Conservation (phyloP, 2,329 filamentous ascomycete species). For the Teratosphaeriaceae sp. region DNA sequence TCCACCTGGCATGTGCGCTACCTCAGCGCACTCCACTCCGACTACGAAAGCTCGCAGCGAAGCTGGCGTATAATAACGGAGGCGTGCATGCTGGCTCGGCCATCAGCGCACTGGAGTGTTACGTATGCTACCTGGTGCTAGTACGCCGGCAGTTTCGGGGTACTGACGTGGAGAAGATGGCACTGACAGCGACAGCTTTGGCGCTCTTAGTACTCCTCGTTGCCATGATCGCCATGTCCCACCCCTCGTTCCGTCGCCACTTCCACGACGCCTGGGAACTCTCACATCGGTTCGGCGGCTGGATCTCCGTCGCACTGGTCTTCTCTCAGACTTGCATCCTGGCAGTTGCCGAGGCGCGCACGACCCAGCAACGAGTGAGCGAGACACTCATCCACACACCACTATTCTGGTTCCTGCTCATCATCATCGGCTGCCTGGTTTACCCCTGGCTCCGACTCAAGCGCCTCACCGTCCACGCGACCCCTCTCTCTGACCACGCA, state of each 20-base stretch:
- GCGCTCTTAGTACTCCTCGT: conserved; percentile 55
- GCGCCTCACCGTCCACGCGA: conserved; percentile 57
- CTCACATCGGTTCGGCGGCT: conserved; percentile 67
- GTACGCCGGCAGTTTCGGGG: conserved; percentile 21
- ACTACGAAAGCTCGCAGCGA: conserved; percentile 31
- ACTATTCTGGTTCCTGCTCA: conserved; percentile 60
- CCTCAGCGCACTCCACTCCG: conserved; percentile 29
- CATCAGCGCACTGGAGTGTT: conserved; percentile 38
- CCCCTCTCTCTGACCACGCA: conserved; percentile 65
- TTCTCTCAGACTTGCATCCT: conserved; percentile 57
- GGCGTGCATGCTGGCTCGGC: conserved; percentile 35
- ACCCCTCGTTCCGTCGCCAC: conserved; percentile 56
- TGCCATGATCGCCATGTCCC: conserved; percentile 55
- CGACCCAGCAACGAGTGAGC: conserved; percentile 22
- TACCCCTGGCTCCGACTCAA: conserved; percentile 69
- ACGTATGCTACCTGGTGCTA: conserved; percentile 33
- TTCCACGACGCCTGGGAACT: conserved; percentile 65
- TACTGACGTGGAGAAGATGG: conserved; percentile 3
- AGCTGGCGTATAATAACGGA: conserved; percentile 34
- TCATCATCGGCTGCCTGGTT: conserved; percentile 58
- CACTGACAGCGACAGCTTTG: conserved; percentile 33
- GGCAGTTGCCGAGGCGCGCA: conserved; percentile 30
- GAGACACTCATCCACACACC: conserved; percentile 37
- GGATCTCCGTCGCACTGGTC: conserved; percentile 59
- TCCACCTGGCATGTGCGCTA: conserved; percentile 26